These are phyloP conservation scores for Rhodocollybia butyracea DNA, from an alignment of 768 basidiomycete species.

Conservation along the genomic window DNA sequence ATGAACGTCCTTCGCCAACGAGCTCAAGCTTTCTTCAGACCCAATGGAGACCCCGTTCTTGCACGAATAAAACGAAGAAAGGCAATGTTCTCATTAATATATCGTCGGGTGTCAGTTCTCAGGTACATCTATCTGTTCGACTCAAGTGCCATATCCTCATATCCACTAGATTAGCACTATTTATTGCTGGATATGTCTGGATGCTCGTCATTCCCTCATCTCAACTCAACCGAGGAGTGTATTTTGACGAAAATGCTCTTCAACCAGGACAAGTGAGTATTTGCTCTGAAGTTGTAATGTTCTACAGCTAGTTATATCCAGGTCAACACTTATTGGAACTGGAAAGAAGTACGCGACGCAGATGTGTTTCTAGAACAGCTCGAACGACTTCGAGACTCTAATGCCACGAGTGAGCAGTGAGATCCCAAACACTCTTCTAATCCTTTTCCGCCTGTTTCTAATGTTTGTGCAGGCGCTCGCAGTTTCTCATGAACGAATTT, in stretches of 20 bases:
- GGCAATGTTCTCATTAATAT: constrained; percentile 7
- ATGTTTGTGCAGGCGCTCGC: constrained; percentile 52
- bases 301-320: constrained; percentile 26
- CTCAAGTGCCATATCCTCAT: not conserved
- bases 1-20: too few species aligned
- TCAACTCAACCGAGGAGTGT: constrained; percentile 61
- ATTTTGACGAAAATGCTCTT: constrained; percentile 94
- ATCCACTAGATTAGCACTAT: constrained; percentile 47
- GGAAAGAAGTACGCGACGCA: constrained; percentile 86
- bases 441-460: constrained; percentile 6
- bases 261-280: constrained; percentile 79
- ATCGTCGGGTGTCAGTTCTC: constrained; percentile 5
- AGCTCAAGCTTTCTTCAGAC: constrained; percentile 9
- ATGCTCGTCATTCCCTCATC: constrained; percentile 72
- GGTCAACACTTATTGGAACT: constrained; percentile 91
- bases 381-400: constrained; percentile 56
- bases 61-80: constrained; percentile 10
- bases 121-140: not conserved
- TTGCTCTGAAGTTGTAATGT: constrained; percentile 11
- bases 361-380: constrained; percentile 76
- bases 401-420: constrained; percentile 72
- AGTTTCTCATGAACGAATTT: constrained; percentile 62
- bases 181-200: constrained; percentile 76
- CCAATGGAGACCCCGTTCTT: constrained; percentile 13
- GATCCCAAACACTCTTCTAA: constrained; percentile 22